Conservation (phyloP, 495 filamentous ascomycete genomes). For the Immersiella caudata region DNA sequence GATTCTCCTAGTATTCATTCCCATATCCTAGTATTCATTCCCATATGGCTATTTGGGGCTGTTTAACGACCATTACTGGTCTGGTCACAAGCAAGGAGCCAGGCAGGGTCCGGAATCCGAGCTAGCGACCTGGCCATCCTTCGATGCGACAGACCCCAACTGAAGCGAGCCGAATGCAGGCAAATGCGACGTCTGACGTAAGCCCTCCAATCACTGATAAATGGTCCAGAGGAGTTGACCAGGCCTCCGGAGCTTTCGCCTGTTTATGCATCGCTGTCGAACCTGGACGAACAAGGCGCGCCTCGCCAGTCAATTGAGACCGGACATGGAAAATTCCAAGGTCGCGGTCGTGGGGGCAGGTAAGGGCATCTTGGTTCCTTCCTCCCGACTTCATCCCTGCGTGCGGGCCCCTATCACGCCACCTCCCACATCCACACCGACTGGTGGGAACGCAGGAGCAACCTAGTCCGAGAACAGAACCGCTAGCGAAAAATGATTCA, state of each 20-base stretch:
- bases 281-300: not conserved
- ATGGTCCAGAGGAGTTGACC: not conserved
- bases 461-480: not conserved
- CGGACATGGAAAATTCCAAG: constrained; percentile 23
- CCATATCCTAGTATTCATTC: no score
- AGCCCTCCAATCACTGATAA: constrained; percentile 1
- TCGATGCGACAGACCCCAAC: not conserved
- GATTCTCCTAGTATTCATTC: not conserved
- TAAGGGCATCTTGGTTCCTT: constrained; percentile 20
- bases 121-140: not conserved
- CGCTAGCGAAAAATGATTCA: constrained; percentile 16
- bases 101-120: not conserved
- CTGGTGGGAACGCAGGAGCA: no score
- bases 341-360: constrained; percentile 41
- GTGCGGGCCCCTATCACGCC: no score
- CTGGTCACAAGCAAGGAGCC: not conserved
- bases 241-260: not conserved
- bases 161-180: not conserved
- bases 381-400: not conserved
- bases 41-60: no score
- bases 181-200: not conserved
- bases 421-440: no score
- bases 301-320: not conserved
- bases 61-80: no score
- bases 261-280: not conserved